Evolutionary conservation across 495 filamentous ascomycete genomes (phyloP).

Genomic region (Lasiosphaeria hispida): DNA sequence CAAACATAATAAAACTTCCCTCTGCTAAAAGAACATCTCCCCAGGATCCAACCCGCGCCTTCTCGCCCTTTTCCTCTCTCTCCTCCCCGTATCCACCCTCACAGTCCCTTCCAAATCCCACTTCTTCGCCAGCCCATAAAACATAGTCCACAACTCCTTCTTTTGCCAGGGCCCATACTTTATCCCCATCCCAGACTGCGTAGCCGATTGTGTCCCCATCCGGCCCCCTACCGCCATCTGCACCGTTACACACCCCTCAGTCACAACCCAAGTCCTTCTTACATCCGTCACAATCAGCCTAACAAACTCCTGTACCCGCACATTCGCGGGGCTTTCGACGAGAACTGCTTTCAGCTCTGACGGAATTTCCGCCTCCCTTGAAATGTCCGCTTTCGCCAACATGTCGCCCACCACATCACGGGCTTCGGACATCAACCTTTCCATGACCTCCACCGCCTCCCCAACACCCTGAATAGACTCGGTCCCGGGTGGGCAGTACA

Average conservation of each 20-base stretch:
- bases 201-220: constrained; percentile 1
- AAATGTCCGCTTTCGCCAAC: background rate
- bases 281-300: constrained; percentile 38
- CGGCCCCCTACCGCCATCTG: constrained; percentile 28
- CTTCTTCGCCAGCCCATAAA: constrained; percentile 18
- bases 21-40: constrained; percentile 1
- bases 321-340: background rate
- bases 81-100: background rate
- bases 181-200: constrained; percentile 28
- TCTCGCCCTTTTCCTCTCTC: background rate
- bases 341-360: too few species aligned
- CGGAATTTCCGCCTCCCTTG: background rate
- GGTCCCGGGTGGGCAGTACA: constrained; percentile 10
- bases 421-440: background rate
- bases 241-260: constrained; percentile 30
- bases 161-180: constrained; percentile 22
- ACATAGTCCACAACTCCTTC: constrained; percentile 20
- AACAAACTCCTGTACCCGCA: constrained; percentile 31
- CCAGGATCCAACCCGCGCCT: background rate
- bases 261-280: constrained; percentile 36
- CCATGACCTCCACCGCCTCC: background rate
- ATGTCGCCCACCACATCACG: background rate
- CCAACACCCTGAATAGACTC: background rate
- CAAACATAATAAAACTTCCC: too few species aligned
- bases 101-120: constrained; percentile 27